These are phyloP conservation scores for Hippophae rhamnoides DNA, from an alignment of 306 rosid genomes.

Conservation along the genomic window DNA sequence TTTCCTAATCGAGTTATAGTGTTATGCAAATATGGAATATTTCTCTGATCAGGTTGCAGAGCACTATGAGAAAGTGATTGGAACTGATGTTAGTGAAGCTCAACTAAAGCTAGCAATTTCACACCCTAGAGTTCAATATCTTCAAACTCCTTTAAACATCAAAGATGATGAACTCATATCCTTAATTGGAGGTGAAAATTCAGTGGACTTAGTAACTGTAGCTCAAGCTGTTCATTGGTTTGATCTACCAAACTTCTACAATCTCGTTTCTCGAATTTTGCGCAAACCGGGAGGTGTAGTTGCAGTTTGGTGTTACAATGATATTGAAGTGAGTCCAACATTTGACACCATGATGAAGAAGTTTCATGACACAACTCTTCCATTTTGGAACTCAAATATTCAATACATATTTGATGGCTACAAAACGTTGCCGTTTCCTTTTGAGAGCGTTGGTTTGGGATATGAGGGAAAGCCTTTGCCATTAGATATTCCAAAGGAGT, in stretches of 20 bases:
- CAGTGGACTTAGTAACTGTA: conserved; percentile 21
- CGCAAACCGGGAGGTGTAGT: conserved; percentile 28
- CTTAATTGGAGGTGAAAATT: conserved; percentile 21
- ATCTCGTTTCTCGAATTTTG: conserved; percentile 17
- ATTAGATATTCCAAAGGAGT: conserved; percentile 17
- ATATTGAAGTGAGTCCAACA: not conserved
- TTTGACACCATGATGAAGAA: conserved; percentile 11
- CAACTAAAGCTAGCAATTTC: conserved; percentile 23
- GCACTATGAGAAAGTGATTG: conserved; percentile 28
- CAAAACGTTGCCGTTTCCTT: conserved; percentile 29
- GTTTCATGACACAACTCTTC: not conserved
- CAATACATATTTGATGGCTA: conserved; percentile 15
- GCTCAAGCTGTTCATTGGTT: conserved; percentile 35
- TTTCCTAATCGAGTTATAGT: not conserved
- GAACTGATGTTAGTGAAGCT: conserved; percentile 21
- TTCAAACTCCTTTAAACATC: conserved; percentile 22
- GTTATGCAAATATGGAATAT: not conserved
- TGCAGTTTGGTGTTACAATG: conserved; percentile 29
- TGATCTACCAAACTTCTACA: conserved; percentile 26
- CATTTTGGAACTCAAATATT: conserved; percentile 7
- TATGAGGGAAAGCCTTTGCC: conserved; percentile 23
- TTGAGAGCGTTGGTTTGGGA: conserved; percentile 28
- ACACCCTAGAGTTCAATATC: conserved; percentile 25
- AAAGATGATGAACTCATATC: conserved; percentile 22
- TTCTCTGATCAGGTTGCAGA: conserved; percentile 15